Percentiles rank a stretch among this genome's conserved stretches.
phyloP scores from a whole-genome alignment of 164 flowering plant genomes.

The Taxillus chinensis region DNA sequence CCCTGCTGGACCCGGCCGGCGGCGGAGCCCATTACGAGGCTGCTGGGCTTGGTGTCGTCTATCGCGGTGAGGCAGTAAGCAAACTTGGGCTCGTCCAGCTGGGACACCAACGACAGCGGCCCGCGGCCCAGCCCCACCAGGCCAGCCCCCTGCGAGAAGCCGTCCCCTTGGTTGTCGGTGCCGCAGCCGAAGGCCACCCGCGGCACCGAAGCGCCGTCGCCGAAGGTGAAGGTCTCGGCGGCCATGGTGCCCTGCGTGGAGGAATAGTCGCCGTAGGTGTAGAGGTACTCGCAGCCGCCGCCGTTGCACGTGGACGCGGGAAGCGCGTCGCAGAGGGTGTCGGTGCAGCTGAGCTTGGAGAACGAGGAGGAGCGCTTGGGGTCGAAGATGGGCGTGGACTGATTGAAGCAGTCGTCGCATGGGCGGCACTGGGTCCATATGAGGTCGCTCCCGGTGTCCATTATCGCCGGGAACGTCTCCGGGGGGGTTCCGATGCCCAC shows the following conservation, averaged over 20 bases:
- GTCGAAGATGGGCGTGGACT: conserved; percentile 58
- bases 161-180: conserved; percentile 54
- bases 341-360: conserved; percentile 44
- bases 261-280: conserved; percentile 71
- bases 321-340: conserved; percentile 41
- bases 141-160: conserved; percentile 61
- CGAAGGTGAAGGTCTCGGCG: conserved; percentile 64
- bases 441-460: conserved; percentile 91
- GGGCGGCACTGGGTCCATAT: conserved; percentile 93
- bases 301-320: conserved; percentile 34
- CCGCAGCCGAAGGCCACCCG: conserved; percentile 79
- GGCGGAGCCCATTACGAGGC: conserved; percentile 55
- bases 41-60: conserved; percentile 37
- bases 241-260: conserved; percentile 60
- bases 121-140: conserved; percentile 90
- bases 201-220: conserved; percentile 24
- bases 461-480: conserved; percentile 33
- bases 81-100: conserved; percentile 53
- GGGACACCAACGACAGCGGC: conserved; percentile 72
- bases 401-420: conserved; percentile 46
- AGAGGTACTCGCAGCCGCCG: conserved; percentile 49
- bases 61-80: conserved; percentile 74
- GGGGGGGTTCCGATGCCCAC: conserved; percentile 72
- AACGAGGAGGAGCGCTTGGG: conserved; percentile 58
- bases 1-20: not conserved